Evolutionary conservation across 176 grass and related monocot genomes (phyloP).

Genomic region (Zea luxurians): DNA sequence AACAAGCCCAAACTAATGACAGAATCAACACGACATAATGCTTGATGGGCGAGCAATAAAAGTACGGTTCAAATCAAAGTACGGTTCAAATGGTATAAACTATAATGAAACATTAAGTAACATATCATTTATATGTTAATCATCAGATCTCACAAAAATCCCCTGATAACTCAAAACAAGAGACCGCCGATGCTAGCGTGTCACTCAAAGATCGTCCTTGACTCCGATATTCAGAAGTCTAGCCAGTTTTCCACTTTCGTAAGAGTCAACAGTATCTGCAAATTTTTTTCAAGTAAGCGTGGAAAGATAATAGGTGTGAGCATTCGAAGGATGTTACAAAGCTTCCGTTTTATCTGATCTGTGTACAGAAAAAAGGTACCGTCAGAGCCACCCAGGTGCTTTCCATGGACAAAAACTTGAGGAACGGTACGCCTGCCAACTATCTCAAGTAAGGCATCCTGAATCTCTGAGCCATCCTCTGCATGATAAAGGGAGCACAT

Average conservation of each 20-base stretch:
- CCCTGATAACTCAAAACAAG: slow-evolving; percentile 3
- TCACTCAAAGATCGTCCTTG: slow-evolving; percentile 54
- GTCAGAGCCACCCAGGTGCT: slow-evolving; percentile 70
- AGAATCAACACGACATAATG: neutral
- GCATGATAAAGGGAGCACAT: slow-evolving; percentile 24
- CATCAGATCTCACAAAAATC: neutral
- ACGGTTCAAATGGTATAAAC: neutral
- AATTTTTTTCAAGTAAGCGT: neutral
- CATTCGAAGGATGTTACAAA: neutral
- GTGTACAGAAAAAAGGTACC: slow-evolving; percentile 38
- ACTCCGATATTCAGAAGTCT: slow-evolving; percentile 53
- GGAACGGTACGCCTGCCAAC: slow-evolving; percentile 65
- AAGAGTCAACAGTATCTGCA: slow-evolving; percentile 67
- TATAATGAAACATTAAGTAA: neutral
- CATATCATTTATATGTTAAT: slow-evolving; percentile 6
- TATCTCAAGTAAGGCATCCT: slow-evolving; percentile 57
- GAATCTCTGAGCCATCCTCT: slow-evolving; percentile 69
- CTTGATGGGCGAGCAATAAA: neutral
- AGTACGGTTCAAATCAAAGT: neutral
- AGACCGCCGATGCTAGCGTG: slow-evolving; percentile 2
- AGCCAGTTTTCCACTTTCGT: slow-evolving; percentile 58
- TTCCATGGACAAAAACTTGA: slow-evolving; percentile 71
- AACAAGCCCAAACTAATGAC: too few species aligned
- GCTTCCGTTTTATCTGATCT: neutral
- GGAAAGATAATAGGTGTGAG: neutral